Base-by-base conservation (phyloP, 805 yeast species). In the Ogataea thermomethanolica region DNA sequence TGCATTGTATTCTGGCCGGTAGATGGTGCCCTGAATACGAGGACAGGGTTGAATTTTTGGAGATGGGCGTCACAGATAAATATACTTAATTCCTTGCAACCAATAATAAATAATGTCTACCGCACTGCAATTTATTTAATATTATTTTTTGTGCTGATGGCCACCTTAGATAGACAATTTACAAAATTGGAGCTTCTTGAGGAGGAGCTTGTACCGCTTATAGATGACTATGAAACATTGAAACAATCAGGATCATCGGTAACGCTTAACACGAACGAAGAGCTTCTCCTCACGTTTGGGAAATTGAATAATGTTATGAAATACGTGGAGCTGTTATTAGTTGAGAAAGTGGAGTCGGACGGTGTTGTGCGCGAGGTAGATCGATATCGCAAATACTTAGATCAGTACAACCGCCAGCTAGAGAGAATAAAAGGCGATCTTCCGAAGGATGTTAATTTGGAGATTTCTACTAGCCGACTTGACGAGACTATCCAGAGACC, bases 1-100 rank as follows among this genome's bases (percentile, higher is more conserved):
- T 91, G 3, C 95, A 86, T 59, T 86, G 95, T 66, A 89, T 91
- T 30, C 73, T 78, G 67, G 84, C 90, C 7, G 69, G 69, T 5
- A 52, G 56, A 31, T 60, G 62, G 56, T 47, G 55, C 25, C 61
- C 64, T 6, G 43, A 42, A 26, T 36, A 22, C 24, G 40, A 36
- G 15, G 49, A 59, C 20, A 38, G 36, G 9, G 33, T 35, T 6
- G 43, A 44, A 15, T 62, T 56, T 35, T 39, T 62, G 41, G 59
- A 62, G 42, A 43, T 61, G 57, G 66, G 66, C 11, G 39, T 59
- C 7, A 41, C 59, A 2, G 47, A 45, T 7, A 55, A 58, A 35
- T 59, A 53, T 43, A 36, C 35, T 21, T 45, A 31, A 37, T 35
- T 25, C 8, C 20, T 17, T 17, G 20, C 20, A 17, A 17, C 20